Base-by-base conservation (phyloP, 2,329 filamentous ascomycete genomes). In the Cladophialophora yegresii region DNA sequence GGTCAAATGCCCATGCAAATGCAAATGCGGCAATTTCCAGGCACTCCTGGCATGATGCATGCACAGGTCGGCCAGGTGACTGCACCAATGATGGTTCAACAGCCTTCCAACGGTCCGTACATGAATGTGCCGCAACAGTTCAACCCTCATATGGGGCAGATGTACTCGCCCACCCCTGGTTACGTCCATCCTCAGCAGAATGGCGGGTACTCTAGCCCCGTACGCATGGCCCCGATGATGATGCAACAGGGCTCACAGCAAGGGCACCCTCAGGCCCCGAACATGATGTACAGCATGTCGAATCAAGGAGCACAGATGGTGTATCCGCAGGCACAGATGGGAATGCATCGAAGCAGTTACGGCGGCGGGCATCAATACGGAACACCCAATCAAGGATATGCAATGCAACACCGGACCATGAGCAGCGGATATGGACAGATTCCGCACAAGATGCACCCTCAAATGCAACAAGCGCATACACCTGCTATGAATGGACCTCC, bases 171-270 rank as follows among this genome's bases (percentile, higher is more conserved):
- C n/a, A 87, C 85, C 73, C 75, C 90, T 79, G 78, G 90, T 80
- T 83, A 92, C 85, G 82, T 88, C 77, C 86, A 87, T 68, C 83
- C 84, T 40, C 82, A 82, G 50, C 81, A 82, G 71, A 77, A 73
- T 53, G 77, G 76, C 22, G 91, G 92, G 16, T 96, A 91, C 73
- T 90, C 92, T n/a, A 97, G 93, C 74, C 93, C 93, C 0, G 88
- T 91, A 62, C 86, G 92, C 54, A 87, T 88, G 22, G 91, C 95
- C 12, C 89, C 91, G 1, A 92, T 96, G 88, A 98, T 98, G 93
- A 90, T 89, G 72, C 93, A 93, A 70, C 92, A 96, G 78, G 91
- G 91, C 61, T 97, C 93, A 30, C 93, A 97, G 73, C 93, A 96
- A 76, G 92, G 93, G 47, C 92, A 96, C 74, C 82, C 88, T 72